Base-by-base conservation (phyloP, 306 rosid species). In the Cucurbita ficifolia region DNA sequence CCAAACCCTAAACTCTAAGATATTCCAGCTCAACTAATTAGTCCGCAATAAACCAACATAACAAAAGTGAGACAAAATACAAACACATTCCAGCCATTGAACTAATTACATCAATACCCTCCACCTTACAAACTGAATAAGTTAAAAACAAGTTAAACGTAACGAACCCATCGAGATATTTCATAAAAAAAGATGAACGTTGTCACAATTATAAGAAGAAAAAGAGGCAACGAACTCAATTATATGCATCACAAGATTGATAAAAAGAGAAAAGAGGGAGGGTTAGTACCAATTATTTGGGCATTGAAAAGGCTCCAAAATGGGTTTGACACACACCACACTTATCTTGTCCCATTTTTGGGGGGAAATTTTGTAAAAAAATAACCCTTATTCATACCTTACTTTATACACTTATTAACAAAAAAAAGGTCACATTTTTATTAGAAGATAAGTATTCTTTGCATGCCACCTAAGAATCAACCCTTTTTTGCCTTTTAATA, bases 311-410 rank as follows among this genome's bases (percentile, higher is more conserved):
- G 51, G 56, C 42, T 46, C 42, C 42, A 68, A 45, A 18, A 62
- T 63, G 53, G 73, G 73, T 68, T 48, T 68, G 54, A 68, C 73
- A 68, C 73, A 68, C 21, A 46, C 14, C 73, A 68, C 73, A 68
- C 73, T 67, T 68, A 46, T 68, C 56, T 68, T 68, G 73, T 67
- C 53, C n/a, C 72, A 67, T 67, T 45, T 67, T 67, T 45, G 73
- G 73, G 73, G 73, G 55, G 11, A 45, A 67, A 62, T 36, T 5
- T 67, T 67, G 54, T 39, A 68, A 68, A 39, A 68, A 39, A 46
- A 24, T 42, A 11, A 67, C 18, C 6, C 54, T 67, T 40, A 67
- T 67, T 54, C 72, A 45, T 45, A 8, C 73, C 48, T 45, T 46
- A 13, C 73, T 46, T 68, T 68, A 13, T 46, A 68, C 22, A 68